These are phyloP conservation scores for Boletus patriciae DNA, from an alignment of 768 basidiomycete species.

Conservation along the genomic window DNA sequence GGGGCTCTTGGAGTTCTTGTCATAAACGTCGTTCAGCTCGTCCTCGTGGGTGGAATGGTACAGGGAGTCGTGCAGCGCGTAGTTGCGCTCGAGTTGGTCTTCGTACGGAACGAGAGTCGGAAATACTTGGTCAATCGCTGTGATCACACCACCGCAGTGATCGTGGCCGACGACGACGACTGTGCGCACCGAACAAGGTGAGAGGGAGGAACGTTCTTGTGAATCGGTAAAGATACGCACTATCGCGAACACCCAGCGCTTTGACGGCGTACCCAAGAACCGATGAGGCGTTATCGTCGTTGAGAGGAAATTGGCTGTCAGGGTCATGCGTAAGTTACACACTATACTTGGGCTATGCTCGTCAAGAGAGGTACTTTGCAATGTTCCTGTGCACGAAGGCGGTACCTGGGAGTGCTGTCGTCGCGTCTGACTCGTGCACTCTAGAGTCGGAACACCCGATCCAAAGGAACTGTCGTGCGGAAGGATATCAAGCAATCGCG, in stretches of 20 bases:
- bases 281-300: slow-evolving; percentile 69
- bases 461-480: slow-evolving; percentile 59
- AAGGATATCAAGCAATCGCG: background rate
- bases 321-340: background rate
- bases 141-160: slow-evolving; percentile 72
- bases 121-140: slow-evolving; percentile 25
- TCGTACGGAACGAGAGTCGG: background rate
- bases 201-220: background rate
- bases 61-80: slow-evolving; percentile 17
- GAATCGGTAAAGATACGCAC: slow-evolving; percentile 44
- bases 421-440: slow-evolving; percentile 77
- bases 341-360: background rate
- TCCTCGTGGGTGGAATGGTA: slow-evolving; percentile 12
- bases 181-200: slow-evolving; percentile 24
- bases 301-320: slow-evolving; percentile 63
- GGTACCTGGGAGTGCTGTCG: slow-evolving; percentile 68
- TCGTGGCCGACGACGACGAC: slow-evolving; percentile 83
- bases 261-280: slow-evolving; percentile 74
- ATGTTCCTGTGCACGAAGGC: slow-evolving; percentile 86
- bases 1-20: slow-evolving; percentile 29
- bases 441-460: slow-evolving; percentile 84
- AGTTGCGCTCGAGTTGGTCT: slow-evolving; percentile 1
- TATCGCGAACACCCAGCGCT: slow-evolving; percentile 65
- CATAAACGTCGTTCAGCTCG: slow-evolving; percentile 28
- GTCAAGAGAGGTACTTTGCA: slow-evolving; percentile 60